phyloP scores from a whole-genome alignment of 805 yeast species.

The Schwanniomyces polymorphus region DNA sequence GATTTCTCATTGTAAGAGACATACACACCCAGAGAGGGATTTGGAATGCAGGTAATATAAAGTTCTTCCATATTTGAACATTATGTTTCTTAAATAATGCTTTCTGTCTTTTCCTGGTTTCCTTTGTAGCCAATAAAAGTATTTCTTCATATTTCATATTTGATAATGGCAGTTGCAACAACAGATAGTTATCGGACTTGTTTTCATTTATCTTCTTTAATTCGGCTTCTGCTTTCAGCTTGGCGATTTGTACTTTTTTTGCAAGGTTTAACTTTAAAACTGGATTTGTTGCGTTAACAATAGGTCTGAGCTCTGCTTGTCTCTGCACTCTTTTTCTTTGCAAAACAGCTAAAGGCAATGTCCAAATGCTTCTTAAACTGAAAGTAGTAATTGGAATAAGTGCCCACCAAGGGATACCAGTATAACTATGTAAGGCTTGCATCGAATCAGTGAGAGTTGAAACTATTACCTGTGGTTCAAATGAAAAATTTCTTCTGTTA shows the following conservation, averaged over 20 bases:
- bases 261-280: constrained; percentile 61
- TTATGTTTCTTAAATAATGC: constrained; percentile 61
- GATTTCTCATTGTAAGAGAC: constrained; percentile 70
- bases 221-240: constrained; percentile 15
- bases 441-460: constrained; percentile 36
- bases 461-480: constrained; percentile 33
- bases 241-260: constrained; percentile 42
- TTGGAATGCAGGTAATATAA: constrained; percentile 74
- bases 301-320: constrained; percentile 71
- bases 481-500: constrained; percentile 19
- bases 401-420: constrained; percentile 81
- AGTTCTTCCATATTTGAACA: constrained; percentile 81
- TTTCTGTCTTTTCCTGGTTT: constrained; percentile 73
- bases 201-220: background rate
- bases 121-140: constrained; percentile 69
- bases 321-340: constrained; percentile 69
- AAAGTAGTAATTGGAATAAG: constrained; percentile 75
- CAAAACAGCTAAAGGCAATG: constrained; percentile 74
- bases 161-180: constrained; percentile 30
- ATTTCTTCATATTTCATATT: constrained; percentile 76
- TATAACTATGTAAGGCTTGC: constrained; percentile 48
- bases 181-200: constrained; percentile 2
- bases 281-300: constrained; percentile 74
- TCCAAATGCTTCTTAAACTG: constrained; percentile 60
- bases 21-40: constrained; percentile 84